Evolutionary conservation across 139 green algal species (phyloP), one percentile per base, ranked within the genome.

Genomic region (Haematococcus lacustris): DNA sequence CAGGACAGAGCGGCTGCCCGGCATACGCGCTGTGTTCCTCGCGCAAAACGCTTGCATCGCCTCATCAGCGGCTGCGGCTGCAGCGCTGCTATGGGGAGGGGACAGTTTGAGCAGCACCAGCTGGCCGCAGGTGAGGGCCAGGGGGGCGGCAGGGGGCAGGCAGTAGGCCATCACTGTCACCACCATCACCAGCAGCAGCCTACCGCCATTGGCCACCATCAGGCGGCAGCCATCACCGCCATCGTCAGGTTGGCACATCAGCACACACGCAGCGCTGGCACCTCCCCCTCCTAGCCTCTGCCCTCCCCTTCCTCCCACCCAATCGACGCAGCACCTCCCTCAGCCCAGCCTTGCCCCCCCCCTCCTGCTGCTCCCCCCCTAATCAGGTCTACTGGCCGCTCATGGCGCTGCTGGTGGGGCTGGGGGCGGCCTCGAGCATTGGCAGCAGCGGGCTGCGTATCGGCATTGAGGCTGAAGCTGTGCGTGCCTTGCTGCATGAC

Each of bases 391-490:
- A 87, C 73, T 88, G 83, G 82, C 2, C 37, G 1, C 51, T 85
- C 28, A 70, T 86, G 32, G 35, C 17, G 21, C 33, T 71, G 1
- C 70, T 73, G 23, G 76, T 91, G 37, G 21, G 60, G 1, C 37
- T 85, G 5, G 88, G 86, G 3, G 71, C 79, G 38, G 35, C 71
- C 43, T 85, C 78, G 77, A 87, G 79, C 70, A 47, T 91, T 2
- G 86, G 88, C 17, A 82, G 75, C 38, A 67, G 83, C 21, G 89
- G 89, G 0, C 74, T 84, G 35, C 76, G 78, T 0, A 80, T 92
- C 21, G 71, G 82, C 7, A 83, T 94, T 38, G 89, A 94, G 67
- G 70, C 82, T 3, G 85, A 92, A 51, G 85, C 79, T 76, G 76
- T 85, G 1, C 75, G 75, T 61, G 51, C 78, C 3, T 69, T 94